Evolutionary conservation across 257 asterid genomes (phyloP).

Genomic region (Euphrasia confusa): DNA sequence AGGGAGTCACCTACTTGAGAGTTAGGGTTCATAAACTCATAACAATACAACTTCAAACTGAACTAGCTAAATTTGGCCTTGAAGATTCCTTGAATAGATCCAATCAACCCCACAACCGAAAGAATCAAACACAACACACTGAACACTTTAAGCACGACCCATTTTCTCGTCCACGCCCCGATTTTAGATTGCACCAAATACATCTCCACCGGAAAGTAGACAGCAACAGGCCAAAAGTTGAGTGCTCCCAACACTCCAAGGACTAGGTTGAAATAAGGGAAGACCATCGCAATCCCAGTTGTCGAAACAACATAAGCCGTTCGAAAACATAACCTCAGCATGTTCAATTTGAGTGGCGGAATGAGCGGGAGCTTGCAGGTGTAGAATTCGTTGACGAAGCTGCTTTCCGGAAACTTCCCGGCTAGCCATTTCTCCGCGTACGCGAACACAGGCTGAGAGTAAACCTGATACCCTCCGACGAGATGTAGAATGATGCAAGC

Average conservation of each 20-base stretch:
- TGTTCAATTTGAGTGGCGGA: constrained; percentile 35
- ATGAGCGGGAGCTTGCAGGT: constrained; percentile 18
- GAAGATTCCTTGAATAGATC: constrained; percentile 54
- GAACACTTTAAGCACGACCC: constrained; percentile 38
- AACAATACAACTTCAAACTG: too few relatives aligned
- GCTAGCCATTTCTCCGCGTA: constrained; percentile 42
- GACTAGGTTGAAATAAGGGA: constrained; percentile 80
- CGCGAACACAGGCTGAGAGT: constrained; percentile 65
- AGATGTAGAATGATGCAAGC: constrained; percentile 65
- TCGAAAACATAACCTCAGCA: constrained; percentile 45
- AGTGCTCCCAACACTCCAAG: constrained; percentile 67
- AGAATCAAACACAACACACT: constrained; percentile 42
- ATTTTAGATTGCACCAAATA: constrained; percentile 49
- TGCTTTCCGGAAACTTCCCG: constrained; percentile 33
- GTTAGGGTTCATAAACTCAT: too few relatives aligned
- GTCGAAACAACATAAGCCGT: constrained; percentile 46
- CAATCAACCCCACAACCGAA: constrained; percentile 50
- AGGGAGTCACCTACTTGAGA: too few relatives aligned
- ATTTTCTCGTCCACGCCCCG: constrained; percentile 43
- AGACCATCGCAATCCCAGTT: constrained; percentile 48
- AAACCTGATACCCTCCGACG: constrained; percentile 65
- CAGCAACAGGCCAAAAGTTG: constrained; percentile 63
- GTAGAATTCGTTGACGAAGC: constrained; percentile 30
- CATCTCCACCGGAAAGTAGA: constrained; percentile 77
- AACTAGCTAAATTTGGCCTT: constrained; percentile 34